Base-by-base conservation (phyloP, 306 rosid genomes). In the Malus fusca region DNA sequence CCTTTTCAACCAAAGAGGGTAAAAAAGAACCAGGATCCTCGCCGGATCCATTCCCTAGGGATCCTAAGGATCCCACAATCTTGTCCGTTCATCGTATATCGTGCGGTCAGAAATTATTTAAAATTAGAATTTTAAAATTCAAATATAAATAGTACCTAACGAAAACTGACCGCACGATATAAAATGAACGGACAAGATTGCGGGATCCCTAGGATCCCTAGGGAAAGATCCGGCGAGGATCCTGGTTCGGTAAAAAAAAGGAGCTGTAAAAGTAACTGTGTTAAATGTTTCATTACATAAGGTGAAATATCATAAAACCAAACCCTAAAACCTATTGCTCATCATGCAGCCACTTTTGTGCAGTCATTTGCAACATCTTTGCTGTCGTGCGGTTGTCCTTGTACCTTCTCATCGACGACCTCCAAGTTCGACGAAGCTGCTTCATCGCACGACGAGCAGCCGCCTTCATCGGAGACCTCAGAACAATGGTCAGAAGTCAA, bases 401-500 rank as follows among this genome's bases (percentile, higher is more conserved):
- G 80, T 59, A 42, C 58, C 59, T 23, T 72, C 8, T 64, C 82
- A 66, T 74, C 68, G 68, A 44, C 79, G 62, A 66, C 69, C 67
- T 44, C 78, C 62, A 78, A 10, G 58, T 78, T 78, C 55, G 86
- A 75, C 51, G 73, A n/a, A 74, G 63, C 61, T 23, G 68, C 76
- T 77, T 85, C 87, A 14, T 77, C 77, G 17, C 76, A 4, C 13
- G 74, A 76, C 35, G 81, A 76, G 18, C 28, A 55, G 4, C 31
- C 43, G 33, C 42, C 79, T 56, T 77, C 81, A n/a, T 76, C 71
- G 0, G 76, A 70, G 69, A 25, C 84, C 19, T 79, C 87, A 28
- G 84, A 83, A 82, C 70, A 77, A 46, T 40, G 79, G 31, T 76
- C 85, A 4, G 71, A 74, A 48, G 65, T 46, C 66, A 61, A 26